A percentile compares a stretch with the other conserved stretches of the same genome.
Evolutionary conservation across 805 yeast genomes (phyloP).

Genomic region (Candida dendrica): DNA sequence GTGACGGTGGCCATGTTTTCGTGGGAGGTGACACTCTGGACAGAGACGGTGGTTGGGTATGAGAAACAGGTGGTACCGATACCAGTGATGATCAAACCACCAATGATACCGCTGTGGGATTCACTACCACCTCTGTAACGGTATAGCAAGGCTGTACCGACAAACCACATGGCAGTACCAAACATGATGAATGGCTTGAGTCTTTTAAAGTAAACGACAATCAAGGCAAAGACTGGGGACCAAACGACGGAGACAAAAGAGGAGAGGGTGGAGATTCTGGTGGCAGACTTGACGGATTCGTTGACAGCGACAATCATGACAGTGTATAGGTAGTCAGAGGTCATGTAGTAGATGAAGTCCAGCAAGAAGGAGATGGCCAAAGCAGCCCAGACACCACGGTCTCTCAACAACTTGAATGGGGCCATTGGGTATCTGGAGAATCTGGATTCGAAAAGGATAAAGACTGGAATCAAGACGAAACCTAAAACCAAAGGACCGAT

Average conservation of each 20-base stretch:
- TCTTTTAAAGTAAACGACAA: slow-evolving; percentile 39
- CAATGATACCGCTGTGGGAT: slow-evolving; percentile 53
- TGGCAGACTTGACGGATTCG: slow-evolving; percentile 53
- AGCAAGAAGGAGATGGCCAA: slow-evolving; percentile 48
- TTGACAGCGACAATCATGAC: slow-evolving; percentile 58
- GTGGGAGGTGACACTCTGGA: slow-evolving; percentile 54
- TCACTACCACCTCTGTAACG: slow-evolving; percentile 48
- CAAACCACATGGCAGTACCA: slow-evolving; percentile 53
- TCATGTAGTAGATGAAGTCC: slow-evolving; percentile 61
- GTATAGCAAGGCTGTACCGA: slow-evolving; percentile 50
- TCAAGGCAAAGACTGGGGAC: slow-evolving; percentile 49
- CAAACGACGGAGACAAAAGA: slow-evolving; percentile 56
- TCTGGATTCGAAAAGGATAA: slow-evolving; percentile 50
- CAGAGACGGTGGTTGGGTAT: slow-evolving; percentile 57
- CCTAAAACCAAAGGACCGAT: slow-evolving; percentile 71
- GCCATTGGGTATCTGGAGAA: slow-evolving; percentile 55
- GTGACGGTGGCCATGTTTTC: slow-evolving; percentile 63
- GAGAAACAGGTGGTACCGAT: slow-evolving; percentile 69
- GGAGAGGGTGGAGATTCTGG: slow-evolving; percentile 51
- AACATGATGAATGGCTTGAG: slow-evolving; percentile 52
- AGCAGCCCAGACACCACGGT: slow-evolving; percentile 75
- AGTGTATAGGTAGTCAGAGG: slow-evolving; percentile 61
- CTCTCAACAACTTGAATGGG: slow-evolving; percentile 51
- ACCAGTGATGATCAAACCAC: slow-evolving; percentile 57
- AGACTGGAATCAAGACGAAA: slow-evolving; percentile 49